phyloP scores from a whole-genome alignment of 768 basidiomycete species.

The Suillus bovinus region DNA sequence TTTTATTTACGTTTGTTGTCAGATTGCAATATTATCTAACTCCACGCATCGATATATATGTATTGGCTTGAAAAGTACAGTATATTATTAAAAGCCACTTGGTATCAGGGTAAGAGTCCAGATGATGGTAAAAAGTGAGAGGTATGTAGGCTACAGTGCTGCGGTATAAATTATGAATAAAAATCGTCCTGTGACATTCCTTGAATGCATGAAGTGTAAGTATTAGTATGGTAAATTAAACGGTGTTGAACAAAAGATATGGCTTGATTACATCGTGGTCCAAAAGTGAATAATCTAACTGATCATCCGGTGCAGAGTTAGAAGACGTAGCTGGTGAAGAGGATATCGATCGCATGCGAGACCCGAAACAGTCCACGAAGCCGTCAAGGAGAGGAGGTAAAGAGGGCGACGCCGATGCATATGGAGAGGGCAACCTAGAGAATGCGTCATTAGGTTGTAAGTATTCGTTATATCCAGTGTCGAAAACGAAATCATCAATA shows the following conservation, averaged over 20 bases:
- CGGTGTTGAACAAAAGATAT: slow-evolving; percentile 15
- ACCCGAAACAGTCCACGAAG: not conserved
- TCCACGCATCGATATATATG: not conserved
- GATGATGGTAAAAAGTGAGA: not conserved
- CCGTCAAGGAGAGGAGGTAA: not conserved
- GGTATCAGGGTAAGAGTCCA: slow-evolving; percentile 10
- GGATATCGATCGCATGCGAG: slow-evolving; percentile 17
- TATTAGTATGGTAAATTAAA: slow-evolving; percentile 18
- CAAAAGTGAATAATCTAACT: slow-evolving; percentile 12
- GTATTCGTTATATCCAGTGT: not conserved
- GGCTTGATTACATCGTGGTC: slow-evolving; percentile 14
- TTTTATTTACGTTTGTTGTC: slow-evolving; percentile 30
- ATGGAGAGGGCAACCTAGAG: not conserved
- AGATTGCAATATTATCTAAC: not conserved
- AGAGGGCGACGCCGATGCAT: not conserved
- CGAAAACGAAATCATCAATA: slow-evolving; percentile 1
- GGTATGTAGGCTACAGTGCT: slow-evolving; percentile 5
- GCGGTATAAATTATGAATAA: slow-evolving; percentile 9
- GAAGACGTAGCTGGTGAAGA: slow-evolving; percentile 28
- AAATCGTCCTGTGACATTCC: not conserved
- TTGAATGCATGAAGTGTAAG: slow-evolving; percentile 2
- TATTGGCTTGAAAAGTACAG: not conserved
- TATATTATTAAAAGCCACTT: not conserved
- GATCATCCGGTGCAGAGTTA: slow-evolving; percentile 20
- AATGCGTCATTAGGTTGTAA: not conserved